Conservation (phyloP, 1,284 basidiomycete genomes). For the Rhodotorula sp. region DNA sequence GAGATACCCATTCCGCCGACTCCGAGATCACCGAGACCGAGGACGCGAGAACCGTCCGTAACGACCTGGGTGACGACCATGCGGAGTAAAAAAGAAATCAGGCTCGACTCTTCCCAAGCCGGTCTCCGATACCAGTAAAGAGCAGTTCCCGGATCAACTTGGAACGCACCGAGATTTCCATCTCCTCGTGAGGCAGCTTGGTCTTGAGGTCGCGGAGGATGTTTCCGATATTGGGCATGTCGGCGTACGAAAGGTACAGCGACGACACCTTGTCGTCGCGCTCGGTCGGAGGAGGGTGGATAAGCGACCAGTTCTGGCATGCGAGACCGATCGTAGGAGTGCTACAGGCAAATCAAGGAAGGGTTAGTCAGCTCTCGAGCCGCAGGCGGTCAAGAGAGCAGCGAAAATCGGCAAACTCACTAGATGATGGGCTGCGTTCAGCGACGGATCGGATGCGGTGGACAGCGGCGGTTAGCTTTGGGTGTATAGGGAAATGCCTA, state of each 20-base stretch:
- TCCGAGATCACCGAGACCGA: conserved; percentile 84
- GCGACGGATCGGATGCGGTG: background rate
- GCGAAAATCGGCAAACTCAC: background rate
- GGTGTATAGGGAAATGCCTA: background rate
- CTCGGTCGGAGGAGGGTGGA: conserved; percentile 30
- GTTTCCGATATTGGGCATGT: conserved; percentile 62
- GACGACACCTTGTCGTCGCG: conserved; percentile 26
- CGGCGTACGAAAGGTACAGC: conserved; percentile 72
- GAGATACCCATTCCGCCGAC: conserved; percentile 71
- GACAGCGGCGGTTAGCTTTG: background rate
- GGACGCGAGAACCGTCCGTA: conserved; percentile 82
- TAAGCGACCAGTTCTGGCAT: conserved; percentile 38
- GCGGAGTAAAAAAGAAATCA: too few relatives aligned
- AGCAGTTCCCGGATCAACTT: too few relatives aligned
- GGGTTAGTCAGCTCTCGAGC: conserved; percentile 8
- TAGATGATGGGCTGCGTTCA: conserved; percentile 9
- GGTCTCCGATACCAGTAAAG: background rate
- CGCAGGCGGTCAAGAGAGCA: background rate
- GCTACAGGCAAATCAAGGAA: conserved; percentile 56
- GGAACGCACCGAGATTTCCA: conserved; percentile 36
- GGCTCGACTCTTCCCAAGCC: background rate
- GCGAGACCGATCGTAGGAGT: conserved; percentile 72
- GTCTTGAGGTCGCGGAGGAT: conserved; percentile 48
- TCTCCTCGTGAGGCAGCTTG: conserved; percentile 41
- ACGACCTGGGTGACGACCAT: conserved; percentile 43